A percentile compares a stretch with the other conserved stretches of the same genome.
Conservation (phyloP, 1,284 basidiomycete species). For the Trametes pubescens region DNA sequence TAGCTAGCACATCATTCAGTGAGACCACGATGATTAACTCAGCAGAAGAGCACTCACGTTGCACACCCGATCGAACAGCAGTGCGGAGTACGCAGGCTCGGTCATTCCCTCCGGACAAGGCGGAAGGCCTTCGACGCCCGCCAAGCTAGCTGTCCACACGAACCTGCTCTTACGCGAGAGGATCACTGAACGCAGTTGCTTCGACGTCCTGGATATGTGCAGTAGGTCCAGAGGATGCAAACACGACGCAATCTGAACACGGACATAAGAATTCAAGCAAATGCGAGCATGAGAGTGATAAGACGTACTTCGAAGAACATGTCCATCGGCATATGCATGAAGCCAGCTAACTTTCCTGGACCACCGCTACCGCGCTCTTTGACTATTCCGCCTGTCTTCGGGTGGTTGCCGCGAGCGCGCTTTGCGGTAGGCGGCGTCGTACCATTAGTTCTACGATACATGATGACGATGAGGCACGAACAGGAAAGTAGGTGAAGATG, state of each 20-base stretch:
- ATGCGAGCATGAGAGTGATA: background rate
- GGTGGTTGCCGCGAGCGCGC: background rate
- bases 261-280: no score
- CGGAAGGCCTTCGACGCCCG: constrained; percentile 19
- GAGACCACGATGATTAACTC: background rate
- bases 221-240: constrained; percentile 4
- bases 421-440: background rate
- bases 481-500: background rate
- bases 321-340: constrained; percentile 14
- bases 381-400: background rate
- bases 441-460: background rate
- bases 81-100: constrained; percentile 34
- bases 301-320: constrained; percentile 10
- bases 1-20: background rate
- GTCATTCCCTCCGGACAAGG: constrained; percentile 33
- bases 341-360: background rate
- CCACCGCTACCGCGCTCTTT: background rate
- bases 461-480: background rate
- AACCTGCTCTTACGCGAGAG: constrained; percentile 25
- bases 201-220: background rate
- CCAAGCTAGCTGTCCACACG: constrained; percentile 28
- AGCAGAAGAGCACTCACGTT: background rate
- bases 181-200: constrained; percentile 10
- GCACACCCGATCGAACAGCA: constrained; percentile 34
- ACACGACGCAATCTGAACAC: background rate